Conservation (phyloP, 1,284 basidiomycete genomes). For the Boletus smithii region DNA sequence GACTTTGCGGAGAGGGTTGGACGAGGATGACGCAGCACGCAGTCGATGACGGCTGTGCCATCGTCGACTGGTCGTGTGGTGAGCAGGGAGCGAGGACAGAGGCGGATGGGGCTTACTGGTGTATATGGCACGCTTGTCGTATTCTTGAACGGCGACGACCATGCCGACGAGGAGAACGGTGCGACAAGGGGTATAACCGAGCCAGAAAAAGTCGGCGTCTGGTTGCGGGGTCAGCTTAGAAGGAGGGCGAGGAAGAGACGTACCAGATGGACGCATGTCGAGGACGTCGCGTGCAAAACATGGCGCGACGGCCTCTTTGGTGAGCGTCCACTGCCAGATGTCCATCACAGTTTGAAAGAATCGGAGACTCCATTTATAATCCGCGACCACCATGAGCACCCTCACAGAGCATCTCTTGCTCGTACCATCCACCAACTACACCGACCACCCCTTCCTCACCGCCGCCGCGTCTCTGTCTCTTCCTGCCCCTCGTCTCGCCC, state of each 20-base stretch:
- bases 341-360: no score
- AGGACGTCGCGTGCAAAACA: conserved; percentile 63
- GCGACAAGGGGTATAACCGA: conserved; percentile 66
- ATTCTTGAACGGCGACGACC: conserved; percentile 57
- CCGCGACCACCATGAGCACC: no score
- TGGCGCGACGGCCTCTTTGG: conserved; percentile 51
- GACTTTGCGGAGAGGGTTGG: no score
- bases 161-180: conserved; percentile 57
- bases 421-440: no score
- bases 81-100: conserved; percentile 3
- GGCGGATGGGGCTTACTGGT: conserved; percentile 42
- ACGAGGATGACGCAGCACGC: conserved; percentile 45
- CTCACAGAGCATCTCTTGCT: conserved; percentile 3
- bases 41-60: conserved; percentile 67
- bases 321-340: conserved; percentile 60
- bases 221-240: neutral
- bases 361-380: no score
- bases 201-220: conserved; percentile 62
- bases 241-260: neutral
- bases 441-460: conserved; percentile 53
- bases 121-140: conserved; percentile 59
- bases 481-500: conserved; percentile 43
- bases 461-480: conserved; percentile 52
- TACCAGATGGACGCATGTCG: conserved; percentile 47
- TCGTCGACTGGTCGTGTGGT: conserved; percentile 58